Evolutionary conservation across 2,329 filamentous ascomycete species (phyloP).

Genomic region (Endothia cerciana): DNA sequence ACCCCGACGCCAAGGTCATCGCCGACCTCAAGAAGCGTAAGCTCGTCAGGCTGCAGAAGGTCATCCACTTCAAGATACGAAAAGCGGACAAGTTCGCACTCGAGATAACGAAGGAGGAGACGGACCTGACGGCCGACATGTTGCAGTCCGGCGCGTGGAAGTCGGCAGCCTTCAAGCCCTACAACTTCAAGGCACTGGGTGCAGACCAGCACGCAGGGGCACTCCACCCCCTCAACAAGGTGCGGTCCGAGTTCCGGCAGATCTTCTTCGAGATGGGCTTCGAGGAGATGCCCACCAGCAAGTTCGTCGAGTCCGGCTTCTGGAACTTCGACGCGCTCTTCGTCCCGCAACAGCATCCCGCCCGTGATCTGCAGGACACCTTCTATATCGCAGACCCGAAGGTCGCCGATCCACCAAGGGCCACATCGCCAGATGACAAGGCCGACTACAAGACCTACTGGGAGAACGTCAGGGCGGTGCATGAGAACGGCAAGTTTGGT

Average conservation of each 20-base stretch:
- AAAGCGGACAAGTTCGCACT: slow-evolving; percentile 90
- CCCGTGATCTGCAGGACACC: slow-evolving; percentile 95
- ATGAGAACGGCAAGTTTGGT: slow-evolving; percentile 89
- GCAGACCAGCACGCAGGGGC: slow-evolving; percentile 65
- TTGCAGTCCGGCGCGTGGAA: slow-evolving; percentile 88
- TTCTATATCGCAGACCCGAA: slow-evolving; percentile 93
- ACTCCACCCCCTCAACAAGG: slow-evolving; percentile 82
- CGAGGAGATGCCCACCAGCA: slow-evolving; percentile 94
- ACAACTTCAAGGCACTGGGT: slow-evolving; percentile 59
- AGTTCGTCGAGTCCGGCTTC: slow-evolving; percentile 95
- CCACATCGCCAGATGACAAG: slow-evolving; percentile 57
- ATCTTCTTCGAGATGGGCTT: slow-evolving; percentile 99
- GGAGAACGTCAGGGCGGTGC: slow-evolving; percentile 83
- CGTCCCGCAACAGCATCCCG: slow-evolving; percentile 96
- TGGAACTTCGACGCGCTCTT: slow-evolving; percentile 99
- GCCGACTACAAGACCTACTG: slow-evolving; percentile 83
- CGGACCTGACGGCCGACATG: slow-evolving; percentile 94
- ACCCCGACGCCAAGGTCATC: slow-evolving; percentile 74
- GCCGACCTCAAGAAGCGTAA: slow-evolving; percentile 91
- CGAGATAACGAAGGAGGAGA: slow-evolving; percentile 90
- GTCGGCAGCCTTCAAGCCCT: slow-evolving; percentile 83
- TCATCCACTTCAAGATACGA: slow-evolving; percentile 78
- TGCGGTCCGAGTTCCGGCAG: slow-evolving; percentile 91
- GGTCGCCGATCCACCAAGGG: slow-evolving; percentile 69
- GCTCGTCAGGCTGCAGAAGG: slow-evolving; percentile 80